Base-by-base conservation (phyloP, 139 green algal species). In the Chlamydomonas applanata region DNA sequence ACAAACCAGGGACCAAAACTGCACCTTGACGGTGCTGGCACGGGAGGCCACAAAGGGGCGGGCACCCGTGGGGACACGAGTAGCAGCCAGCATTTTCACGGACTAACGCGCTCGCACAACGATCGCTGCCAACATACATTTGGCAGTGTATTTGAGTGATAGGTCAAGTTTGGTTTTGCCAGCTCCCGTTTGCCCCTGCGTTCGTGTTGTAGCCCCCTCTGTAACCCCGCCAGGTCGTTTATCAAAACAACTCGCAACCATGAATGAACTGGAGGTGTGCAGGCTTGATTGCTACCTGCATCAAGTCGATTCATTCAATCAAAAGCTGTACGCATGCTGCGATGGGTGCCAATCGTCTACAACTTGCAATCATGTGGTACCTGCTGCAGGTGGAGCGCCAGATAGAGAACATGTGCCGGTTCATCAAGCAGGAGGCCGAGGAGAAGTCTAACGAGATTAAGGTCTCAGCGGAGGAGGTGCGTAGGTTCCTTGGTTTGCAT, bases 371-470 rank as follows among this genome's bases (percentile, higher is more conserved):
- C 19, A 35, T 35, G 16, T 56, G 29, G 32, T 7, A 75, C 30
- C 19, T 19, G 3, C 64, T n/a, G 59, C 79, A 97, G 91, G 93
- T 95, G 9, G 87, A 89, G 45, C 87, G 80, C 22, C 92, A 96
- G 83, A 95, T 97, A 49, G 87, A 94, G 67, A 91, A 97, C 86
- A 99, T 99, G 95, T 92, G 98, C 46, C 83, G 91, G 27, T 99
- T 99, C 79, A 99, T 99, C 67, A 90, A 93, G 74, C 96, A 99
- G 87, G 96, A 99, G 80, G 96, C 96, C 7, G 90, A 98, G 68
- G 96, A 99, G 77, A 99, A 99, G 79, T 90, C 96, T 25, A 97
- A 93, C 33, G 96, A 99, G 73, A 99, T 99, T 74, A 71, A 52
- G 2, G 90, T 98, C 25, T 93, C 94, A 24, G 93, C 96, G 19